Evolutionary conservation across 2,329 filamentous ascomycete genomes (phyloP).

Genomic region (Cryphonectria nitschkei): DNA sequence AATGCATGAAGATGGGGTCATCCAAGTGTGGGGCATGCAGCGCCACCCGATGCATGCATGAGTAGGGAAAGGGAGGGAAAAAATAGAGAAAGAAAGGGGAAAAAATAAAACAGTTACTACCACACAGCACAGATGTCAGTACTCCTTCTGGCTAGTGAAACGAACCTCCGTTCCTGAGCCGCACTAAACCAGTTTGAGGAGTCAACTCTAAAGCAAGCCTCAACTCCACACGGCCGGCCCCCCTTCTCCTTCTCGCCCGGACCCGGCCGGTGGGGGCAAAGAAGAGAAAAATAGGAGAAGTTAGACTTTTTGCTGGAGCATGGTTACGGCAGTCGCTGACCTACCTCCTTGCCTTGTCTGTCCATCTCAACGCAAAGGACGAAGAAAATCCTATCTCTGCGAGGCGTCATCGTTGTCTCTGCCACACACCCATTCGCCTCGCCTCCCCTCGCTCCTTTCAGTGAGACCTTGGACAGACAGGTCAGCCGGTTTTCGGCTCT

Average conservation of each 20-base stretch:
- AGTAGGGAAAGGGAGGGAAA: no score
- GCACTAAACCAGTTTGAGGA: constrained; percentile 13
- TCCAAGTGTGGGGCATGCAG: neutral
- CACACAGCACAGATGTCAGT: neutral
- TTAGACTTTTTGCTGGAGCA: neutral
- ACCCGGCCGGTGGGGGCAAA: neutral
- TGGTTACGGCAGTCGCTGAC: neutral
- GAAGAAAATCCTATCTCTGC: neutral
- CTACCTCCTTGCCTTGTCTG: neutral
- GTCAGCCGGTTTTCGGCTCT: neutral
- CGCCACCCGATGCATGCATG: neutral
- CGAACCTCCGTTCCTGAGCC: constrained; percentile 9
- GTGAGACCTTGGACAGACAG: neutral
- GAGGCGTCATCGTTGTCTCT: neutral
- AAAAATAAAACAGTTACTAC: neutral
- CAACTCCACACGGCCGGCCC: neutral
- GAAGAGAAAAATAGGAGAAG: neutral
- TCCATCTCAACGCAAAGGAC: neutral
- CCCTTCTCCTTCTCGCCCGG: neutral
- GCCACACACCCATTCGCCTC: neutral
- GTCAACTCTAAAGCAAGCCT: neutral
- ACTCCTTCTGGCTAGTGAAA: constrained; percentile 12
- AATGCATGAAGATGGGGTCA: constrained; percentile 5
- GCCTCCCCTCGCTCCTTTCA: neutral
- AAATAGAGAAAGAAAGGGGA: neutral